A percentile compares a stretch with the other conserved stretches of the same genome.
Evolutionary conservation across 331 rosid species (phyloP).

Genomic region (Telfairia occidentalis): DNA sequence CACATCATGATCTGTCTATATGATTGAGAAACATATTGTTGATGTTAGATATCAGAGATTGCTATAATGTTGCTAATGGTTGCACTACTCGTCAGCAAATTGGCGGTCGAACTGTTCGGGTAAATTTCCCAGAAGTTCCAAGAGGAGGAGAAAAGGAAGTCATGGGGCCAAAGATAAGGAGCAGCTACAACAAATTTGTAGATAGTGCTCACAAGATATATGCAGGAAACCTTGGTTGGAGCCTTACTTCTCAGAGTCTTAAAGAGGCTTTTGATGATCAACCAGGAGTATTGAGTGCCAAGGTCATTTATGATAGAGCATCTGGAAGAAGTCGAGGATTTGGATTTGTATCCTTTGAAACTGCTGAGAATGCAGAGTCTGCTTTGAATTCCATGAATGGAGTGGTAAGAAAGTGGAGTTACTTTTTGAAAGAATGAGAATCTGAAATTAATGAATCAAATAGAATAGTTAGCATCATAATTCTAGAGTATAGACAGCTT

Average conservation of each 20-base stretch:
- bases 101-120: conserved; percentile 67
- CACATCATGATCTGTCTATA: neutral
- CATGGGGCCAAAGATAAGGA: conserved; percentile 43
- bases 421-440: neutral
- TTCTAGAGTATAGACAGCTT: neutral
- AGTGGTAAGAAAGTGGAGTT: conserved; percentile 46
- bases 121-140: conserved; percentile 88
- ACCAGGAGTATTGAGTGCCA: conserved; percentile 83
- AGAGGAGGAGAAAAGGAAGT: conserved; percentile 82
- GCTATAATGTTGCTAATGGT: conserved; percentile 11
- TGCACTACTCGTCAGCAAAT: conserved; percentile 49
- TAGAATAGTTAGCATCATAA: neutral
- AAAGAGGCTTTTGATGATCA: conserved; percentile 63
- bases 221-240: conserved; percentile 93
- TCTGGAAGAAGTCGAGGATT: conserved; percentile 74
- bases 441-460: neutral
- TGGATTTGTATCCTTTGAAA: conserved; percentile 71
- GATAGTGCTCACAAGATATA: conserved; percentile 83
- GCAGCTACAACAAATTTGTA: conserved; percentile 42
- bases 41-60: neutral
- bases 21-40: neutral
- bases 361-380: conserved; percentile 44
- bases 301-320: conserved; percentile 64
- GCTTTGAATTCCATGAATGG: conserved; percentile 69
- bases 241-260: conserved; percentile 59